Evolutionary conservation across 257 asterid genomes (phyloP).

Genomic region (Cruciata laevipes): DNA sequence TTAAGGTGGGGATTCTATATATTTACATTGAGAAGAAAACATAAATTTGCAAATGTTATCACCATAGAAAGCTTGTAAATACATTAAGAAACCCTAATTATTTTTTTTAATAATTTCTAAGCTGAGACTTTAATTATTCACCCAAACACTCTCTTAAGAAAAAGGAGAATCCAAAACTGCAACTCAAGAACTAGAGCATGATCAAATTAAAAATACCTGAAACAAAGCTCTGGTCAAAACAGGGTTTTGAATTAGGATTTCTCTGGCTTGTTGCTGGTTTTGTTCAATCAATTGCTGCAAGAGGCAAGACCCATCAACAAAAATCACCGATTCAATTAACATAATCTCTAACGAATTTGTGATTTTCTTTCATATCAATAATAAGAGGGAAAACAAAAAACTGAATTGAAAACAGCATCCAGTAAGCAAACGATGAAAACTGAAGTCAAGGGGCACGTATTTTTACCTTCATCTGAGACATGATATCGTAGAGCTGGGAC

Average conservation of each 20-base stretch:
- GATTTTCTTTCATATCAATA: neutral
- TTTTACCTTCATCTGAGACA: slow-evolving; percentile 91
- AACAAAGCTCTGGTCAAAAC: slow-evolving; percentile 81
- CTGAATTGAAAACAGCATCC: neutral
- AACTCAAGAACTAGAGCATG: neutral
- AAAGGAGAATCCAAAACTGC: neutral
- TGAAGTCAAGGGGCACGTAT: neutral
- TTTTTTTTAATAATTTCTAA: neutral
- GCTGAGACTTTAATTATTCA: slow-evolving; percentile 4
- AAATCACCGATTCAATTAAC: neutral
- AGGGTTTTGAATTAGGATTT: slow-evolving; percentile 87
- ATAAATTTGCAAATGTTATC: neutral
- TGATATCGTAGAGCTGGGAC: slow-evolving; percentile 74
- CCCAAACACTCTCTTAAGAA: neutral
- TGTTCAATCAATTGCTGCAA: slow-evolving; percentile 73
- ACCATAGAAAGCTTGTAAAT: neutral
- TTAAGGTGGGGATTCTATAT: neutral
- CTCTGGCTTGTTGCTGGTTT: slow-evolving; percentile 90
- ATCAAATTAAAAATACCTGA: slow-evolving; percentile 46
- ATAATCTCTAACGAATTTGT: neutral
- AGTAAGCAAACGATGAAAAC: neutral
- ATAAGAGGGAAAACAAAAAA: neutral
- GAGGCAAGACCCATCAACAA: neutral
- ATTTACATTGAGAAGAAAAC: neutral
- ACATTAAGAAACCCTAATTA: neutral